Evolutionary conservation across 164 flowering plant genomes (phyloP), one percentile per base, ranked within the genome.

Genomic region (Kalanchoe fedtschenkoi): DNA sequence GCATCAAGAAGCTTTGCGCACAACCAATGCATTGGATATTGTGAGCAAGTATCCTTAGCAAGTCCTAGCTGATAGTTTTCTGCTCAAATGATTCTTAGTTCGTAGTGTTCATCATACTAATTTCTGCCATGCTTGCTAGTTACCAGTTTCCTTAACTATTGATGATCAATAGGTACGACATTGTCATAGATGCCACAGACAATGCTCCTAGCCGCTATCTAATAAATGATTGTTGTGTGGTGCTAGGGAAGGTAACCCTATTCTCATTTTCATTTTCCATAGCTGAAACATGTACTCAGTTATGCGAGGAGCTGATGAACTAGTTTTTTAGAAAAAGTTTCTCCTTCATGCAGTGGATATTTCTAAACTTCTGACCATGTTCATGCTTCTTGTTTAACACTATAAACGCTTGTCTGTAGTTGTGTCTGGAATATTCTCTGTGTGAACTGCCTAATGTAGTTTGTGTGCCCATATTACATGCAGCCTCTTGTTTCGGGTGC

Each of bases 401-500:
- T 44, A 9, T 44, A 44, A 44, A 19, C 19, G 22, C 5, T 0
- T 44, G 53, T 42, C 47, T 17, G 17, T 5, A 42, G n/a, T 0
- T 11, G 46, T 2, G 17, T 42, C 1, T 17, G 21, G n/a, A 16
- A 43, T 3, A 43, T 7, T 7, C 19, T n/a, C 4, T 0, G 5
- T 43, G n/a, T 19, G 21, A 43, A 37, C 26, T 5, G 22, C 2
- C 9, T 22, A 13, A 7, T 22, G 13, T 47, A 7, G 6, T 47
- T 14, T 10, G 3, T 58, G 61, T 58, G 21, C n/a, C 19, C n/a
- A 15, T 54, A 66, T 13, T 60, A 28, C 46, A 38, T 78, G 80
- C 84, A 93, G 98, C 98, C 98, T 74, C 96, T 93, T 38, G 84
- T 93, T 58, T 93, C 98, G 35, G 98, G 98, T 71, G 98, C 98